Base-by-base conservation (phyloP, 768 basidiomycete genomes). In the Podaxis sp. region DNA sequence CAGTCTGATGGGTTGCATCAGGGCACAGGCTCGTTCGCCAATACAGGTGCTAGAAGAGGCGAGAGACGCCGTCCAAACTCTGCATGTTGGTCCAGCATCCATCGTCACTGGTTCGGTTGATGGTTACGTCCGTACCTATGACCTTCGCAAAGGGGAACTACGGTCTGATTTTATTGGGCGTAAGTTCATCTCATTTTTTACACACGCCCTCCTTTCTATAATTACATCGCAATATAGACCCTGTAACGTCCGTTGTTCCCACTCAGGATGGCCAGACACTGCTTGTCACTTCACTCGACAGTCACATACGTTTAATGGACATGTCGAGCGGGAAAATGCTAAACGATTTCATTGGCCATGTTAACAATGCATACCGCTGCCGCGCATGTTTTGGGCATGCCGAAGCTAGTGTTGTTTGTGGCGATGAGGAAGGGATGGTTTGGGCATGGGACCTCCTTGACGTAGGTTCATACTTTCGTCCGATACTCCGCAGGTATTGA, bases 391-490 rank as follows among this genome's bases (percentile, higher is more conserved):
- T 96, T 69, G 91, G 91, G 11, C 84, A 90, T 65, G 89, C 81
- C 3, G 97, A 99, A 75, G 90, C 88, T 7, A 85, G 73, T 26
- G 87, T 99, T 15, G 72, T 96, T 4, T 88, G 86, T 64, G 97
- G 97, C 8, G 97, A 99, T 71, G 97, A 98, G 74, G 83, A 88
- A 7, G 97, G 97, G 0, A 77, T 75, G 64, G 78, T 99, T 2
- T 97, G 94, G 93, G 86, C 86, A 46, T 99, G 96, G 96, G 93
- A 96, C 68, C 78, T 98, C 63, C 84, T 98, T 22, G 91, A 93
- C 72, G 96, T 96, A 74, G 70, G 73, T 69, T 30, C 56, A 17
- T 48, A 53, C 36, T 44, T 50, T 30, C 57, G 24, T 55, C 56
- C 30, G 20, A 48, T 50, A 56, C 56, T 63, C 26, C 46, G 40